Base-by-base conservation (phyloP, 2,329 filamentous ascomycete species). In the Ophiostoma himal-ulmi region DNA sequence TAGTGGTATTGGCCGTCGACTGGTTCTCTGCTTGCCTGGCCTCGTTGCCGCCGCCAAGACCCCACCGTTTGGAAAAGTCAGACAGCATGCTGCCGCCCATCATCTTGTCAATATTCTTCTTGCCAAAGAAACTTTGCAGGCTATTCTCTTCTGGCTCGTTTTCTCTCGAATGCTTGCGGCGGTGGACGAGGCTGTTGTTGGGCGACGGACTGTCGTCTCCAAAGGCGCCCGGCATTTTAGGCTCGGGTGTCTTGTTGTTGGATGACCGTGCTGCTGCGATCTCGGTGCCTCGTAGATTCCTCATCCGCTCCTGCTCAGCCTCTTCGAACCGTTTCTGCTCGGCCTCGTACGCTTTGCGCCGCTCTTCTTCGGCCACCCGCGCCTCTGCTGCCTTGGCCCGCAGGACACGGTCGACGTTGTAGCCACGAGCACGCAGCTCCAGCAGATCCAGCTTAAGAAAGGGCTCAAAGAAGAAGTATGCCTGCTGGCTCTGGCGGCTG, bases 351-450 rank as follows among this genome's bases (percentile, higher is more conserved):
- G 91, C 88, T 76, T 89, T 89, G 76, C 90, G 89, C 67, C 91
- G 86, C 77, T 93, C 89, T 75, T 91, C 91, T 76, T 97, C 94
- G 0, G 93, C 93, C 74, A 98, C 89, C 69, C 92, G 88, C 6
- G 92, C 92, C 78, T 98, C 93, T 2, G 92, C 91, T 26, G 91
- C 93, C 81, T 96, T 96, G 69, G 90, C 90, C 52, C 92, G 88
- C 30, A 99, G 84, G 73, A 99, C 98, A 68, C 95, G 90, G 76
- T 97, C 93, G 54, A 99, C 95, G 75, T 99, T 98, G 83, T 97
- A 98, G 1, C 95, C 95, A 73, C 95, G 92, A 72, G 89, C 88
- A 75, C 92, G 89, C 57, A 99, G 82, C 68, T 94, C 89, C 66
- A 91, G 86, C 34, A 99, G 83, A 75, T 94, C 92, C 10, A 95